Evolutionary conservation across 1,284 basidiomycete genomes (phyloP), one percentile per base, ranked within the genome.

Genomic region (Ganoderma multipileum): DNA sequence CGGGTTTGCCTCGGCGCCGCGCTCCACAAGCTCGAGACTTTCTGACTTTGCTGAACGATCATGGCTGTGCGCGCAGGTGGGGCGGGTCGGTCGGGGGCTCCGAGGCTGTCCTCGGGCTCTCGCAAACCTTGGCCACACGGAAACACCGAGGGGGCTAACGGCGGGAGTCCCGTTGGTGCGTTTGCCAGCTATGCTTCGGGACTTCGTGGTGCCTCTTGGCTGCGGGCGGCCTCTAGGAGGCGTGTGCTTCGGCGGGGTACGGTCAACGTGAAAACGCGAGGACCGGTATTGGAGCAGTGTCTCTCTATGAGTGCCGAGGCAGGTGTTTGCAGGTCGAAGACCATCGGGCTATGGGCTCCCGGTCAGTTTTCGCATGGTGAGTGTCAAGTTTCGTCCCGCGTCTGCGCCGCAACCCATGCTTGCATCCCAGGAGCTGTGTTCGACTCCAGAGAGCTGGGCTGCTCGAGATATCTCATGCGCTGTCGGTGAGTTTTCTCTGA

Each of bases 361-460:
- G 52, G 52, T 55, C 52, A 18, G 52, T 7, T 8, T 30, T 30
- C 52, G 28, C 18, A 14, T 55, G 52, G 52, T 55, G 52, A 33
- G 16, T 55, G 52, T 55, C 52, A 23, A 55, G 30, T 18, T 55
- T 6, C 18, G 16, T 55, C 52, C 18, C 52, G 30, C 52, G 16
- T 55, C 52, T 20, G 52, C 30, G 52, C 52, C 52, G 26, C 52
- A 2, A 55, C 52, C 16, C 28, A 55, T 33, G 52, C 52, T 55
- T 55, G 52, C 30, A 33, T 54, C 28, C 38, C 42, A 41, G 58
- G 57, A 38, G 57, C 57, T 59, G 57, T 59, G 57, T 59, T 23
- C 18, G 52, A 33, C 28, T 33, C 30, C 30, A 16, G 28, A 18
- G 52, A 55, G 28, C 52, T 55, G 28, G 28, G 52, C 52, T 33